A percentile compares a stretch with the other conserved stretches of the same genome.
These are phyloP conservation scores for Podospora appendiculata DNA, from an alignment of 495 filamentous ascomycete species.

Conservation along the genomic window DNA sequence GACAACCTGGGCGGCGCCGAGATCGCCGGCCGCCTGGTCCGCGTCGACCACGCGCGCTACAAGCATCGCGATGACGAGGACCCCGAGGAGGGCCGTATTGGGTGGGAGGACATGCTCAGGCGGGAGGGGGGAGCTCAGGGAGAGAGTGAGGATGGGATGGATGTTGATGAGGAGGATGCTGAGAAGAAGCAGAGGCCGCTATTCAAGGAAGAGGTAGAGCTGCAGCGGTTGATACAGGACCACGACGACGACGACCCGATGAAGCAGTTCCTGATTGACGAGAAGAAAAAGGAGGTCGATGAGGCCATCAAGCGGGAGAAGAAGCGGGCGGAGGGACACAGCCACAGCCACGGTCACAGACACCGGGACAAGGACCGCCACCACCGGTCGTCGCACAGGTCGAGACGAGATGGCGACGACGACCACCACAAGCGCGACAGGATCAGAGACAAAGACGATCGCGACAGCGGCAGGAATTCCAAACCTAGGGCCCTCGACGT, in stretches of 20 bases:
- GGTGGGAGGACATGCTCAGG: conserved; percentile 38
- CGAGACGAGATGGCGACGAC: conserved; percentile 12
- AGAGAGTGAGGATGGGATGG: conserved; percentile 30
- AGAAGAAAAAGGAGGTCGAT: conserved; percentile 83
- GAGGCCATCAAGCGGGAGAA: conserved; percentile 53
- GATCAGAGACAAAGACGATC: conserved; percentile 3
- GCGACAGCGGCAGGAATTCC: conserved; percentile 3
- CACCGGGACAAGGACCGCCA: conserved; percentile 11
- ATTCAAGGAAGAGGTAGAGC: conserved; percentile 62
- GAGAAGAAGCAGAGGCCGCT: conserved; percentile 31
- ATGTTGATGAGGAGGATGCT: conserved; percentile 25
- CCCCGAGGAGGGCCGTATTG: conserved; percentile 45
- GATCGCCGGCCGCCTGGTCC: conserved; percentile 70
- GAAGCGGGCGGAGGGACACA: conserved; percentile 26
- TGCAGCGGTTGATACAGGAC: conserved; percentile 64
- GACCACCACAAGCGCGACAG: conserved; percentile 4
- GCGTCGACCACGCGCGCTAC: conserved; percentile 90
- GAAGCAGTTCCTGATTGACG: conserved; percentile 80
- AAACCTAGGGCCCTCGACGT: not conserved
- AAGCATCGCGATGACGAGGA: conserved; percentile 84
- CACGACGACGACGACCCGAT: conserved; percentile 97
- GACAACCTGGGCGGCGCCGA: conserved; percentile 87
- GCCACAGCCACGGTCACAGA: conserved; percentile 39
- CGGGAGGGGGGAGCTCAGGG: conserved; percentile 32
- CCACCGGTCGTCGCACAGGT: conserved; percentile 19